Conservation (phyloP, 1,284 basidiomycete species). For the Boletus semigastroideus region DNA sequence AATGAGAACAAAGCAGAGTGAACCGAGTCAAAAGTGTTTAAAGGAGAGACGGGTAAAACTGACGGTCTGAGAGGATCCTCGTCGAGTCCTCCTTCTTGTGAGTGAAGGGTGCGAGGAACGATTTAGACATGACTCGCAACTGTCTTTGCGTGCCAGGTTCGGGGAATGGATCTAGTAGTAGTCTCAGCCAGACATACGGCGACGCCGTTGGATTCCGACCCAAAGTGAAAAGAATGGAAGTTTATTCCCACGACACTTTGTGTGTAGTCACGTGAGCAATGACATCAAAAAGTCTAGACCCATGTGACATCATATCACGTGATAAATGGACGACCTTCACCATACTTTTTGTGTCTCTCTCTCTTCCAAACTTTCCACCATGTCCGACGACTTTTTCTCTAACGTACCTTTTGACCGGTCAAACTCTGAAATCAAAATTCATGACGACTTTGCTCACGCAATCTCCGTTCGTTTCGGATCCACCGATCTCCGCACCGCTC, state of each 20-base stretch:
- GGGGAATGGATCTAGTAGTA: too few species aligned
- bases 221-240: not conserved
- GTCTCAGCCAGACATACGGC: too few species aligned
- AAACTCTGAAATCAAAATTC: not conserved
- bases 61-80: constrained; percentile 70
- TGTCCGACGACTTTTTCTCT: constrained; percentile 34
- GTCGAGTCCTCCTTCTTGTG: constrained; percentile 68
- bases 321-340: constrained; percentile 1
- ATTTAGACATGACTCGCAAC: constrained; percentile 49
- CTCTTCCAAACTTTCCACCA: constrained; percentile 4
- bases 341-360: not conserved
- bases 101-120: constrained; percentile 64
- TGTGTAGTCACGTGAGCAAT: constrained; percentile 18
- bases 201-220: constrained; percentile 26
- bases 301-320: constrained; percentile 34
- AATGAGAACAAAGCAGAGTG: not conserved
- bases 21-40: not conserved
- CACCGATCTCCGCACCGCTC: constrained; percentile 33
- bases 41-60: constrained; percentile 29
- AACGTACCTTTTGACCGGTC: constrained; percentile 18
- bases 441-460: constrained; percentile 40
- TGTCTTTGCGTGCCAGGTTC: too few species aligned
- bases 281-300: constrained; percentile 30
- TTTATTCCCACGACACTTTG: constrained; percentile 12
- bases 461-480: constrained; percentile 36